These are phyloP conservation scores for Pyricularia pennisetigena DNA, from an alignment of 2,329 filamentous ascomycete genomes.

Conservation along the genomic window DNA sequence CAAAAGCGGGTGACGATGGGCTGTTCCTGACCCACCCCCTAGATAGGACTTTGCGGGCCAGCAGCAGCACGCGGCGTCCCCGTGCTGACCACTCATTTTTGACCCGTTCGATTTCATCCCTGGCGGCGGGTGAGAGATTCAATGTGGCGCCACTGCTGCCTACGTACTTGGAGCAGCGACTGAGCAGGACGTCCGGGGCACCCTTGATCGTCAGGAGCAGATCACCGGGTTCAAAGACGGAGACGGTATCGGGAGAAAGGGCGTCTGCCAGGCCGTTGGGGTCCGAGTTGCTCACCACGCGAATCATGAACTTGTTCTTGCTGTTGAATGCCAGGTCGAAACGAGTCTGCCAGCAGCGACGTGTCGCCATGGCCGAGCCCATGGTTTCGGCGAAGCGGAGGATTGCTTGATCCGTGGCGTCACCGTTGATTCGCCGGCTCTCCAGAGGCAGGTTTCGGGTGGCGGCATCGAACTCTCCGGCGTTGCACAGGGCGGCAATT, in stretches of 20 bases:
- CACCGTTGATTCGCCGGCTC: slow-evolving; percentile 58
- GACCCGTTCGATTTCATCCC: slow-evolving; percentile 39
- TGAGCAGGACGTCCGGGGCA: slow-evolving; percentile 63
- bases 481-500: slow-evolving; percentile 61
- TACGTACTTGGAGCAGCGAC: slow-evolving; percentile 49
- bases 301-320: slow-evolving; percentile 76
- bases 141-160: slow-evolving; percentile 42
- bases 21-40: slow-evolving; percentile 25
- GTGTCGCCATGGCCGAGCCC: slow-evolving; percentile 47
- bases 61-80: slow-evolving; percentile 57
- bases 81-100: slow-evolving; percentile 62
- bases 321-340: slow-evolving; percentile 70
- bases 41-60: slow-evolving; percentile 50
- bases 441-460: slow-evolving; percentile 48
- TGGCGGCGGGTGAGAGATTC: slow-evolving; percentile 34
- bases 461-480: slow-evolving; percentile 62
- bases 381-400: slow-evolving; percentile 61
- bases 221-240: slow-evolving; percentile 24
- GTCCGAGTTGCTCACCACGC: slow-evolving; percentile 39
- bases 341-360: slow-evolving; percentile 52
- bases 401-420: slow-evolving; percentile 68
- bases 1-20: slow-evolving; percentile 38
- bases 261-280: slow-evolving; percentile 26
- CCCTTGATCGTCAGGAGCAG: slow-evolving; percentile 65
- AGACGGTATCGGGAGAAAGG: slow-evolving; percentile 23